Evolutionary conservation across 2,329 filamentous ascomycete species (phyloP).

Genomic region (Talaromyces sp.): DNA sequence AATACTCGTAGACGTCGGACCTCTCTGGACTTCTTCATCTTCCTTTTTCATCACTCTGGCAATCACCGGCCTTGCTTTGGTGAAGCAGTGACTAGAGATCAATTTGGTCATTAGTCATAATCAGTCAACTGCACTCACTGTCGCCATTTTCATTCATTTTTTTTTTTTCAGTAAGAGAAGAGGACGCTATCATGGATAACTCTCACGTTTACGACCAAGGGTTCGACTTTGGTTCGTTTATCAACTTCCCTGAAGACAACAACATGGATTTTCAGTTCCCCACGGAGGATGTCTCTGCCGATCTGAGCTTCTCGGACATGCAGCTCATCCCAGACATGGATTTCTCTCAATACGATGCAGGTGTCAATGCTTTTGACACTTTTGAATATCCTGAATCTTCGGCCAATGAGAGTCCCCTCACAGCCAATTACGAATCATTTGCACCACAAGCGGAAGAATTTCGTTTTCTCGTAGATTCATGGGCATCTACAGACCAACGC

Average conservation of each 20-base stretch:
- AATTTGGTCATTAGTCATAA: background rate
- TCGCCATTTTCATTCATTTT: conserved; percentile 9
- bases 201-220: conserved; percentile 25
- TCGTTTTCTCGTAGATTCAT: conserved; percentile 21
- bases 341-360: background rate
- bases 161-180: background rate
- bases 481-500: conserved; percentile 35
- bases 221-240: conserved; percentile 35
- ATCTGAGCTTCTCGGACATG: conserved; percentile 10
- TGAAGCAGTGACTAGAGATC: background rate
- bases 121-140: conserved; percentile 15
- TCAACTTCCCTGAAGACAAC: conserved; percentile 29
- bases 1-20: background rate
- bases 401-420: background rate
- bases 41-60: background rate
- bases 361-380: background rate
- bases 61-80: background rate
- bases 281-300: background rate
- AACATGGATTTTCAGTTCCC: conserved; percentile 5
- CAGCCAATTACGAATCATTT: background rate
- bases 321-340: conserved; percentile 1
- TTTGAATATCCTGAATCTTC: background rate
- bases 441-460: conserved; percentile 13
- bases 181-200: conserved; percentile 1
- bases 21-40: background rate